Evolutionary conservation across 2,329 filamentous ascomycete species (phyloP).

Genomic region (Alternaria tenuissima): DNA sequence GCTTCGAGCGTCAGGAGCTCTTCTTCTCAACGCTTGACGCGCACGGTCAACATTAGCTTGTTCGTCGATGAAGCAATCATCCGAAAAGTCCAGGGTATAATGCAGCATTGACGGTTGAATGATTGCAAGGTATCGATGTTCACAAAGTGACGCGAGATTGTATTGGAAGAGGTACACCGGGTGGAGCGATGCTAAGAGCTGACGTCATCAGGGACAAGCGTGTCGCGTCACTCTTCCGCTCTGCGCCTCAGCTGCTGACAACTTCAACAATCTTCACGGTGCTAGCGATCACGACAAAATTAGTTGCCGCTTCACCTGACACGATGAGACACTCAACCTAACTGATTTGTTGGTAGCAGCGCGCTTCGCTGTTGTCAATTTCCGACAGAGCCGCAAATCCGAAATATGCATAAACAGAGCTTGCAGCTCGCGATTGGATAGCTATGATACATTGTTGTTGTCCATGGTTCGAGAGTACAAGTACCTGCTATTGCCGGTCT

Average conservation of each 20-base stretch:
- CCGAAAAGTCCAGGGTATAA: fast-evolving
- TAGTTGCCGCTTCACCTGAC: neutral
- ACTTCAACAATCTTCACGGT: neutral
- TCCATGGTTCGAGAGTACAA: neutral
- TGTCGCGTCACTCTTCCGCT: neutral
- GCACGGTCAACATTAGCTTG: too few species aligned
- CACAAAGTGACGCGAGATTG: too few species aligned
- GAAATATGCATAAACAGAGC: neutral
- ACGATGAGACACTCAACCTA: neutral
- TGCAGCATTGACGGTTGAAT: too few species aligned
- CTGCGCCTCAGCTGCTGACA: neutral
- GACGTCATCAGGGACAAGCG: neutral
- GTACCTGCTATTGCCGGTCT: fast-evolving
- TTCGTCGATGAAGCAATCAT: too few species aligned
- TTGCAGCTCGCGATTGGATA: neutral
- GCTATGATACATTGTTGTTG: neutral
- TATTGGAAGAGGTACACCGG: too few species aligned
- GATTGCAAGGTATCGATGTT: too few species aligned
- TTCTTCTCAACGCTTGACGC: too few species aligned
- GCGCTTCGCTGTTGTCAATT: neutral
- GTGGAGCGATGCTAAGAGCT: neutral
- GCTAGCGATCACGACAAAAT: neutral
- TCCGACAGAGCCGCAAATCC: neutral
- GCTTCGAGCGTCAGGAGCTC: too few species aligned
- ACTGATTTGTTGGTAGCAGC: neutral